Evolutionary conservation across 2,329 filamentous ascomycete species (phyloP), one percentile per base, ranked within the genome.

Genomic region (Cordyceps tenuipes): DNA sequence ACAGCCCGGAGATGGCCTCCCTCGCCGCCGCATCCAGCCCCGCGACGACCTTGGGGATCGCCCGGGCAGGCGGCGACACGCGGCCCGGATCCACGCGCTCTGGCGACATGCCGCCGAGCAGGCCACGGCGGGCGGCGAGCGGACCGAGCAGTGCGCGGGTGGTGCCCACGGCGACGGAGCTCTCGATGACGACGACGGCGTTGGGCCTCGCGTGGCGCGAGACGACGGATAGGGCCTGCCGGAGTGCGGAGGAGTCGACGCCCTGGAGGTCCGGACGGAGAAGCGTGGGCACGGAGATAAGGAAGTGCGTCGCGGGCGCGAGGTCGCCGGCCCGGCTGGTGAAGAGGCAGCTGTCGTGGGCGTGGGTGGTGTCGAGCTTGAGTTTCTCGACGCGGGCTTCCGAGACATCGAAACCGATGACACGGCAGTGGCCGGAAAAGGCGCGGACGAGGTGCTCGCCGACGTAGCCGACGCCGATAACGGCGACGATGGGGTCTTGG

Each of bases 101-200:
- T 5, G 78, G 78, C 1, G 78, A 80, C 78, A 81, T 81, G 58
- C 78, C 78, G 1, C 72, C 76, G 36, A 72, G 75, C 64, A 80
- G 75, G 5, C 75, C 72, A 31, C 69, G 71, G 26, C 70, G 67
- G 60, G 72, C 64, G 21, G 75, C 77, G 19, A 82, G 66, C 9
- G 78, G 76, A 0, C 74, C 76, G 19, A 82, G 74, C 5, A 82
- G 72, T 44, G 74, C 63, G 17, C 80, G 73, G 0, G 80, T 82
- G 76, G 79, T 82, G 21, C 80, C 80, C 10, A 83, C 77, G 10
- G 79, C 76, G 21, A 83, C 80, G 1, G 78, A 80, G 62, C 77
- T 80, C 64, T 83, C 80, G 29, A 83, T 75, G 29, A 82, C 77
- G 6, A 82, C 74, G 7, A 75, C 77, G 0, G 75, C 73, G 3